These are phyloP conservation scores for Penstemon newberryi DNA, from an alignment of 257 asterid genomes.

Conservation along the genomic window DNA sequence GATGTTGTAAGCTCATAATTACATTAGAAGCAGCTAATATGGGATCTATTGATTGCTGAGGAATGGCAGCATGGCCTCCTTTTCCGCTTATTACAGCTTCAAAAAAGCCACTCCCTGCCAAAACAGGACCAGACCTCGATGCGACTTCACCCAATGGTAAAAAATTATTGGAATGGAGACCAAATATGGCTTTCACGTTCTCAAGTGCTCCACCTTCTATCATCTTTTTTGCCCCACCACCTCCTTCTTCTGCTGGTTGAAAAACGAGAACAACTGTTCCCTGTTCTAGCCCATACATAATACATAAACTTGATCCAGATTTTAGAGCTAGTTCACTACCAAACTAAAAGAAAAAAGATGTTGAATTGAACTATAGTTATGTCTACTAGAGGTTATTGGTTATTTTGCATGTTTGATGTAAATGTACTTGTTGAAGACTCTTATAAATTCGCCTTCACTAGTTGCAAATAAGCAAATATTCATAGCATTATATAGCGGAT, in stretches of 20 bases:
- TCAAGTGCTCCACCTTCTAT: slow-evolving; percentile 74
- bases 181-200: slow-evolving; percentile 80
- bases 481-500: background rate
- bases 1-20: slow-evolving; percentile 82
- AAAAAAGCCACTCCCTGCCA: slow-evolving; percentile 83
- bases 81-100: slow-evolving; percentile 90
- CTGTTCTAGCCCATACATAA: slow-evolving; percentile 36
- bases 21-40: slow-evolving; percentile 85
- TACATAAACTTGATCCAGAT: too few relatives aligned
- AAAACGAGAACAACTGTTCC: slow-evolving; percentile 90
- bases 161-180: slow-evolving; percentile 49
- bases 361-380: background rate
- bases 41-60: slow-evolving; percentile 91
- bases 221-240: slow-evolving; percentile 91
- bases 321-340: too few relatives aligned
- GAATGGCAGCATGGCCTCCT: slow-evolving; percentile 98
- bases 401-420: too few relatives aligned
- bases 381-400: background rate
- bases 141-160: slow-evolving; percentile 58
- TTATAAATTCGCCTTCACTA: too few relatives aligned
- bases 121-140: slow-evolving; percentile 64
- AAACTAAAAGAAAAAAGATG: background rate
- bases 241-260: slow-evolving; percentile 99
- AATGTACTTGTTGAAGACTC: too few relatives aligned
- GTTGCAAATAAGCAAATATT: too few relatives aligned